A percentile compares a stretch with the other conserved stretches of the same genome.
Evolutionary conservation across 2,329 filamentous ascomycete species (phyloP).

Genomic region (Microdochium trichocladiopsis): DNA sequence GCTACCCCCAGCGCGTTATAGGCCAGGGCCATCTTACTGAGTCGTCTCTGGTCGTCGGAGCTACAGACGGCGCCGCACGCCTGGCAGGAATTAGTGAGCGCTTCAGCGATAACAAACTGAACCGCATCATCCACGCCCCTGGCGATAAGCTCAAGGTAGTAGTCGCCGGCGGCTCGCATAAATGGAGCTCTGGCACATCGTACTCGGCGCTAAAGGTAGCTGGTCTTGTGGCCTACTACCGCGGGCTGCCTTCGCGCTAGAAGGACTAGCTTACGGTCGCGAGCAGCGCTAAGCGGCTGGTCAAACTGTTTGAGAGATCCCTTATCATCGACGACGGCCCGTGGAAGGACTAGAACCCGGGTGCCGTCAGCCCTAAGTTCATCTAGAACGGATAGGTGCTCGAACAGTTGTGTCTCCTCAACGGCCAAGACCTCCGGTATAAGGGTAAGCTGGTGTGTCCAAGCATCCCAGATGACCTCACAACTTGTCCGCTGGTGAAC

Average conservation of each 20-base stretch:
- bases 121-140: background rate
- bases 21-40: background rate
- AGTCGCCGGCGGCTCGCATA: background rate
- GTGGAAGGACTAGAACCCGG: background rate
- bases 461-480: background rate
- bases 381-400: background rate
- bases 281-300: background rate
- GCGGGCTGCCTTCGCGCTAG: background rate
- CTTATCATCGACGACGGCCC: background rate
- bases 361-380: background rate
- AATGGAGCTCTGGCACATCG: background rate
- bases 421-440: background rate
- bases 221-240: background rate
- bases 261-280: background rate
- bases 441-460: background rate
- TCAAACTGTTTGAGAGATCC: background rate
- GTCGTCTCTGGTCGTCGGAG: background rate
- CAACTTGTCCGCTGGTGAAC: background rate
- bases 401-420: background rate
- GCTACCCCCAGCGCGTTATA: background rate
- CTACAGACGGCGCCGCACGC: background rate
- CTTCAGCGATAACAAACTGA: background rate
- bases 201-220: background rate
- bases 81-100: background rate
- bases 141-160: background rate